phyloP scores from a whole-genome alignment of 2,329 filamentous ascomycete species.

The Xylariaceae sp. region DNA sequence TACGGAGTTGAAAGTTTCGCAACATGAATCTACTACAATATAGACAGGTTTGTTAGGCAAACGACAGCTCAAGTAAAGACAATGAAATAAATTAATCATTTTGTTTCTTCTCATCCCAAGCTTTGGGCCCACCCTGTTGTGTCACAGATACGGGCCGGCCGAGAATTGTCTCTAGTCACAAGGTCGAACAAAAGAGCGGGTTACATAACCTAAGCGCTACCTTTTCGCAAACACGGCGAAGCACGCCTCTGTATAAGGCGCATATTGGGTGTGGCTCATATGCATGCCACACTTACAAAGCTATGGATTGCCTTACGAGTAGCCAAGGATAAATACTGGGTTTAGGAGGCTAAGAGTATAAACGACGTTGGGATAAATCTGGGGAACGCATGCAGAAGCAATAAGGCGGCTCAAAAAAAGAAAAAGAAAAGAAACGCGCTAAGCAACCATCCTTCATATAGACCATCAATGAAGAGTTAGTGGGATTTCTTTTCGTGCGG shows the following conservation, averaged over 20 bases:
- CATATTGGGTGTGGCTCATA: not conserved
- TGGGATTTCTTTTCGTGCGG: not conserved
- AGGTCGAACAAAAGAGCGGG: not conserved
- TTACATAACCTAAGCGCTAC: too few relatives aligned
- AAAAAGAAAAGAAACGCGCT: not conserved
- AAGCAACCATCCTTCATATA: conserved; percentile 1
- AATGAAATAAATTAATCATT: not conserved
- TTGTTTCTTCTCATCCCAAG: conserved; percentile 1
- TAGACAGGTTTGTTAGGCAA: conserved; percentile 12
- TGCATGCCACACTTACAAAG: not conserved
- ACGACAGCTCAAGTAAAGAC: not conserved
- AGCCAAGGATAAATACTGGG: not conserved
- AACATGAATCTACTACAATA: not conserved
- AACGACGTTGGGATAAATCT: not conserved
- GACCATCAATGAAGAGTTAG: too few relatives aligned
- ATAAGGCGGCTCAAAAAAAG: not conserved
- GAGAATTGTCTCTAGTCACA: conserved; percentile 4
- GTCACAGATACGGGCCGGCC: not conserved
- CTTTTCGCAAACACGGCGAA: not conserved
- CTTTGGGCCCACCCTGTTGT: conserved; percentile 4
- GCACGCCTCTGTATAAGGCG: not conserved
- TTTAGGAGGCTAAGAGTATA: not conserved
- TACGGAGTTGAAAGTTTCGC: too few relatives aligned
- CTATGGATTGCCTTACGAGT: not conserved
- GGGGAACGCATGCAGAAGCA: conserved; percentile 4